Base-by-base conservation (phyloP, 176 grass and related monocot species). In the Avena eriantha region DNA sequence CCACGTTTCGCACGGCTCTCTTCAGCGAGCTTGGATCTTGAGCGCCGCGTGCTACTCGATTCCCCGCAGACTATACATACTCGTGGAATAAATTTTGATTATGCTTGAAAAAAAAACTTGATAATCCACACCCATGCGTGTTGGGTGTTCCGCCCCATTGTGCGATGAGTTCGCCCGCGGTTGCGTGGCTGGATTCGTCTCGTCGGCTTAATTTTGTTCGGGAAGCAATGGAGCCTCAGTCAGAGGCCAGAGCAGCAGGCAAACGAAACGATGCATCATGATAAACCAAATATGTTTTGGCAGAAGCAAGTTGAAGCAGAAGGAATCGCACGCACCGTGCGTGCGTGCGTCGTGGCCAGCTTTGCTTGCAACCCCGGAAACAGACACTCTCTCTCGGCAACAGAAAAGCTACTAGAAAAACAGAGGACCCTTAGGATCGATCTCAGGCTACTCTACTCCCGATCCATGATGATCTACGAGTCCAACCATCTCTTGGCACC, bases 1-100 rank as follows among this genome's bases (percentile, higher is more conserved):
- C 33, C 35, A 65, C 58, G 78, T 65, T 49, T 19, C 2, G 29
- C 39, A 16, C 65, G 29, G 29, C 29, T 29, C 29, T 29, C 29
- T 29, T 29, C 29, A 33, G 4, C 53, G 59, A 84, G 21, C 50
- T 54, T 23, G 65, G 43, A 16, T 90, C 17, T 68, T 87, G 76
- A 22, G 23, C 24, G 3, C 34, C 34, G 34, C 34, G 34, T 35
- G 34, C 34, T 29, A 29, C 29, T 29, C 29, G 29, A 29, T 29
- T 29, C 29, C 29, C 29, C 29, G 29, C 29, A 29, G 29, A 29
- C 29, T 29, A 29, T 29, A 29, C 29, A 29, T 29, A 29, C 29
- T 29, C 29, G 29, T 29, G 29, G 29, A 29, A 29, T 29, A 29
- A 29, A 29, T 29, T 29, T 29, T 29, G 29, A 29, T 29, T 29